A percentile compares a stretch with the other conserved stretches of the same genome.
These are phyloP conservation scores for Tolypocladium endophyticum DNA, from an alignment of 2,329 filamentous ascomycete species.

Conservation along the genomic window DNA sequence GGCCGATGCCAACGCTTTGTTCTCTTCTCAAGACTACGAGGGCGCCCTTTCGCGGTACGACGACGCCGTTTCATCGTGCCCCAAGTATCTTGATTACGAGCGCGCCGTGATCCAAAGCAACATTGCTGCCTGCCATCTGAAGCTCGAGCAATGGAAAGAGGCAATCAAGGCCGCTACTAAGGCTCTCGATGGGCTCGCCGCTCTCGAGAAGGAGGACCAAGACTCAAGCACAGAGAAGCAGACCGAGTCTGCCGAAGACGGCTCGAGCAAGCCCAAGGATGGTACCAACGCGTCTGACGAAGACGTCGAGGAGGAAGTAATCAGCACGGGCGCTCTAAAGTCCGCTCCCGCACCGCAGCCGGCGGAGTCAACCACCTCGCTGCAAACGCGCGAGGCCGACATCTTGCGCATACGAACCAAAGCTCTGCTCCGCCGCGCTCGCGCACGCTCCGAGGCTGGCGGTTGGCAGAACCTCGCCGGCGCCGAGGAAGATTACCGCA, in stretches of 20 bases:
- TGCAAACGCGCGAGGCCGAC: constrained; percentile 36
- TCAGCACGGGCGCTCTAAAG: constrained; percentile 46
- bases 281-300: constrained; percentile 30
- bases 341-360: constrained; percentile 28
- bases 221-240: constrained; percentile 23
- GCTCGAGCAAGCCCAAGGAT: constrained; percentile 8
- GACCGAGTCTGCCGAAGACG: constrained; percentile 29
- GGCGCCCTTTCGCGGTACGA: constrained; percentile 77
- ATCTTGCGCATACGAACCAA: constrained; percentile 72
- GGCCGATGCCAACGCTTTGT: constrained; percentile 67
- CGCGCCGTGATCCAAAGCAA: constrained; percentile 81
- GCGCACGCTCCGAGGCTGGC: constrained; percentile 58
- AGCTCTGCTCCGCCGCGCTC: constrained; percentile 68
- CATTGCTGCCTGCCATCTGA: constrained; percentile 79
- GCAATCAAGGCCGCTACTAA: constrained; percentile 64
- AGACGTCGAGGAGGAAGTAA: constrained; percentile 44
- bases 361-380: constrained; percentile 3
- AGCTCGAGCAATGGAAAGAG: constrained; percentile 75
- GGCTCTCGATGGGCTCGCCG: constrained; percentile 63
- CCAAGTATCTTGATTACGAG: constrained; percentile 79
- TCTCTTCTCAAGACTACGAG: constrained; percentile 59
- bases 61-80: constrained; percentile 66
- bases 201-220: constrained; percentile 34
- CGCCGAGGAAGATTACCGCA: constrained; percentile 70
- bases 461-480: constrained; percentile 74